These are phyloP conservation scores for Auxenochlorella pyrenoidosa DNA, from an alignment of 139 green algal species.

Conservation along the genomic window DNA sequence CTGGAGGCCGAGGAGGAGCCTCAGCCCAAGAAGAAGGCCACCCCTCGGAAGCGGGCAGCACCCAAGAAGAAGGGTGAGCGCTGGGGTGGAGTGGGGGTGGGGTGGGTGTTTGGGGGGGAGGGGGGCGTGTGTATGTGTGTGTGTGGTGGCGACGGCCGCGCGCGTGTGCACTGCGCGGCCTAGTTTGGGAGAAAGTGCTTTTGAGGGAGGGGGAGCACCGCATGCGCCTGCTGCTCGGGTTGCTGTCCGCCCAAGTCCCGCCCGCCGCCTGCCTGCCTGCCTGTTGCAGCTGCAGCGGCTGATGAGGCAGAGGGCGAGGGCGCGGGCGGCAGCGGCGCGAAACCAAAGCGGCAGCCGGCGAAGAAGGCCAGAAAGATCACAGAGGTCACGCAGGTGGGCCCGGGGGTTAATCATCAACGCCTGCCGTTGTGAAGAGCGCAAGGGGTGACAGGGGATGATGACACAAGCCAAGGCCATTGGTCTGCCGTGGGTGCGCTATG, in stretches of 20 bases:
- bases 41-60: background rate
- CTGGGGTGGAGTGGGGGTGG: background rate
- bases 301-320: background rate
- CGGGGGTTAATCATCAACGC: too few species aligned
- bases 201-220: too few species aligned
- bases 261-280: too few species aligned
- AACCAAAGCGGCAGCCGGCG: slow-evolving; percentile 9
- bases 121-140: too few species aligned
- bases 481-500: too few species aligned
- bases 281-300: background rate
- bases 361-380: slow-evolving; percentile 3
- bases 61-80: background rate
- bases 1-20: background rate
- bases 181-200: too few species aligned
- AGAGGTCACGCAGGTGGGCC: background rate
- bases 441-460: too few species aligned
- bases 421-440: too few species aligned
- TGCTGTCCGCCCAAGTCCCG: background rate
- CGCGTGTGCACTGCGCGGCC: too few species aligned
- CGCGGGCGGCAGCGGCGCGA: background rate
- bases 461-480: too few species aligned
- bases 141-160: background rate
- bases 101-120: too few species aligned
- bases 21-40: slow-evolving; percentile 16
- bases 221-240: background rate